Evolutionary conservation across 1,284 basidiomycete species (phyloP).

Genomic region (Porodaedalea pini): DNA sequence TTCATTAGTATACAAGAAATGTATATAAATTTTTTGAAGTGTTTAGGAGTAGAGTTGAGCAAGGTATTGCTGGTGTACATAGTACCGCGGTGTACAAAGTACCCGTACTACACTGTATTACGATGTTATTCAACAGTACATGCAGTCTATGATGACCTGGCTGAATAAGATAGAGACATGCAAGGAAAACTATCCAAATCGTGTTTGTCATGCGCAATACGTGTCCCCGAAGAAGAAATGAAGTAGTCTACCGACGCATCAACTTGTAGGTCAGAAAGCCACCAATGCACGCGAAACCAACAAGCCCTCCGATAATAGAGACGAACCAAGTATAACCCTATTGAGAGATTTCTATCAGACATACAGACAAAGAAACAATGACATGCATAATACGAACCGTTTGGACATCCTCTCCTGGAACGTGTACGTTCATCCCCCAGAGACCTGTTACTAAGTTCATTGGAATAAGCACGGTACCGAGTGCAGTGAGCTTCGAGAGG

Average conservation of each 20-base stretch:
- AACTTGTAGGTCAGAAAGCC: slow-evolving; percentile 81
- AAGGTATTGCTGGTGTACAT: too few relatives aligned
- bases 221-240: background rate
- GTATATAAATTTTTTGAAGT: too few relatives aligned
- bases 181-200: background rate
- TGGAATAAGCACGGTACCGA: slow-evolving; percentile 96
- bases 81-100: too few relatives aligned
- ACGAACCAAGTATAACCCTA: slow-evolving; percentile 75
- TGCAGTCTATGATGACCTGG: background rate
- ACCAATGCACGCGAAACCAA: slow-evolving; percentile 75
- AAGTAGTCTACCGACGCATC: slow-evolving; percentile 36
- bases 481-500: slow-evolving; percentile 94
- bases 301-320: slow-evolving; percentile 77
- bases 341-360: slow-evolving; percentile 5
- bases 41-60: too few relatives aligned
- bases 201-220: background rate
- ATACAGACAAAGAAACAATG: background rate
- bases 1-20: too few relatives aligned
- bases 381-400: slow-evolving; percentile 30
- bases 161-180: background rate
- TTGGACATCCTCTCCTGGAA: slow-evolving; percentile 73
- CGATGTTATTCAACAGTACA: background rate
- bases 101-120: too few relatives aligned
- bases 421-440: slow-evolving; percentile 91
- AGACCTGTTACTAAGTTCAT: slow-evolving; percentile 94